Evolutionary conservation across 495 filamentous ascomycete genomes (phyloP), one percentile per base, ranked within the genome.

Genomic region (Ramalina peruviana): DNA sequence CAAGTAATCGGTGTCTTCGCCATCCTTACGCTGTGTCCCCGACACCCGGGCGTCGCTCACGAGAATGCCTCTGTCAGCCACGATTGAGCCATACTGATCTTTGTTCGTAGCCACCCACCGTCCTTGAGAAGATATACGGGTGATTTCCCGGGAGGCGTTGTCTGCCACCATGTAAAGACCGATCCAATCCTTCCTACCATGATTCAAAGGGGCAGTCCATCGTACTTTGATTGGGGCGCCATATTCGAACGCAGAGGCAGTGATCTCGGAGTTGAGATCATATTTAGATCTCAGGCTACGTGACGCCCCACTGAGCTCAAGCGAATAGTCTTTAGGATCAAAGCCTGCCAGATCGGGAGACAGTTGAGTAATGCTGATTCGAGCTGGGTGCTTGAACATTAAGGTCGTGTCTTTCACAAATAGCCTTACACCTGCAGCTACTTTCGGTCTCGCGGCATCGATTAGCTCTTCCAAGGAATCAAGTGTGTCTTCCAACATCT

Each of bases 131-230:
- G 85, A 79, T 16, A 96, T 77, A 20, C 82, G 77, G 21, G 90
- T 92, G 21, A 82, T 67, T 40, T 94, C 85, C 39, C 92, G 76
- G 20, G 83, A 88, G 4, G 79, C 76, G 60, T 96, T 97, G 63
- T 97, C 93, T 4, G 85, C 87, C 19, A 98, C 83, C 70, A 83
- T 85, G 69, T 96, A 98, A 6, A 98, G 70, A 17, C 89, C 90
- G 45, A 98, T 78, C 92, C 92, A 98, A 64, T 98, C 92, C 55
- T 81, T 85, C 60, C 84, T 92, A 70, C 81, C 83, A 67, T 97
- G 92, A 59, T 89, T 88, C 46, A 82, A 72, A 1, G 92, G 92
- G 0, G 92, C 93, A 16, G 80, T 88, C 92, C 92, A 98, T 58
- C 78, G 82, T 55, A 98, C 85, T 56, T 77, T 84, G 65, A 98